Percentiles rank a stretch among this genome's conserved stretches.
These are phyloP conservation scores for Leptographium lundbergii DNA, from an alignment of 2,329 filamentous ascomycete genomes.

Conservation along the genomic window DNA sequence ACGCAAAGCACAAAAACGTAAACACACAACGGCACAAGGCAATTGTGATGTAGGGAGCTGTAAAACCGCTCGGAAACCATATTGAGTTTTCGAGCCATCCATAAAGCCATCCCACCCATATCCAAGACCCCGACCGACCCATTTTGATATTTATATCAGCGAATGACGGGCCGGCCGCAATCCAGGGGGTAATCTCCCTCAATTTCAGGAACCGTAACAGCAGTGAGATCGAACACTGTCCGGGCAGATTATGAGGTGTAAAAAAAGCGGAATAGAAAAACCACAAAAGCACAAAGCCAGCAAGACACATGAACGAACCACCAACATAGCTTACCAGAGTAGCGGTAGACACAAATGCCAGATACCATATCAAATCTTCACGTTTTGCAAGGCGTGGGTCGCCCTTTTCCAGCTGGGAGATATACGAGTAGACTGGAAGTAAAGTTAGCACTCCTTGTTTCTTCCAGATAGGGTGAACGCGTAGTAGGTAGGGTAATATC, in stretches of 20 bases:
- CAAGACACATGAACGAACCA: neutral
- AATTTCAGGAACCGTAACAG: conserved; percentile 75
- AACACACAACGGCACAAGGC: conserved; percentile 4
- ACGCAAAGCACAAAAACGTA: neutral
- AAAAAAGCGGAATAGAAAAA: conserved; percentile 15
- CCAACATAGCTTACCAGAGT: conserved; percentile 60
- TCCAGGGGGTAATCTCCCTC: conserved; percentile 68
- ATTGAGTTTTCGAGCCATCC: conserved; percentile 50
- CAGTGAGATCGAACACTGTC: conserved; percentile 53
- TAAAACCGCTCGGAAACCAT: conserved; percentile 45
- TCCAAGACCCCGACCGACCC: conserved; percentile 52
- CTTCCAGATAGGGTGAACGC: neutral
- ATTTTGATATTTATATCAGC: conserved; percentile 30
- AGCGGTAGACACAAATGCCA: conserved; percentile 56
- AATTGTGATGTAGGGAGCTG: conserved; percentile 47
- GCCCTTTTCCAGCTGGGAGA: conserved; percentile 58
- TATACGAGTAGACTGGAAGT: conserved; percentile 56
- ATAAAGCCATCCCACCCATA: conserved; percentile 63
- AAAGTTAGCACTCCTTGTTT: neutral
- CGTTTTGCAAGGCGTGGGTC: conserved; percentile 60
- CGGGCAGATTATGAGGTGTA: conserved; percentile 60
- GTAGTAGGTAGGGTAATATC: conserved; percentile 14
- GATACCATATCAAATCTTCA: conserved; percentile 70
- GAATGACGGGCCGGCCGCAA: conserved; percentile 51
- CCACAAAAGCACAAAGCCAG: neutral